These are phyloP conservation scores for Wakefieldia striispora DNA, from an alignment of 768 basidiomycete genomes.

Conservation along the genomic window DNA sequence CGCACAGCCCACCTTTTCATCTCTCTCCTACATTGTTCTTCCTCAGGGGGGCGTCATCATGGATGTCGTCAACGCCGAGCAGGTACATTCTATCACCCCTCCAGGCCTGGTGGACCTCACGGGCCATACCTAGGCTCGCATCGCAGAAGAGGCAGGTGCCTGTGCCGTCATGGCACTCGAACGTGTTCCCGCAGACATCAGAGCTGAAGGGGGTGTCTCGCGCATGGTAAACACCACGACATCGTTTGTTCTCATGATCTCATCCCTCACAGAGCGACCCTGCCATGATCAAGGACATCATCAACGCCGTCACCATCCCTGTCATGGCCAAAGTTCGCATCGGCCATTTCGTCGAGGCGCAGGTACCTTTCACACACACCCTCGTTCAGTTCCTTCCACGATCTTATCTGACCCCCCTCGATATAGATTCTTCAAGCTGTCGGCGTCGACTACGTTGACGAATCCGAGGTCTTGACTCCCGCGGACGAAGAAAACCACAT, in stretches of 20 bases:
- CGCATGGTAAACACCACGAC: constrained; percentile 68
- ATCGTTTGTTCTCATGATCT: neutral
- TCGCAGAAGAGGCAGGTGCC: constrained; percentile 96
- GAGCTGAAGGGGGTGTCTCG: constrained; percentile 88
- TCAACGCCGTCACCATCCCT: constrained; percentile 91
- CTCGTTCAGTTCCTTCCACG: too few species aligned
- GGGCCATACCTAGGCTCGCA: constrained; percentile 63
- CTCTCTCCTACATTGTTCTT: neutral
- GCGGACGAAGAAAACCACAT: constrained; percentile 97
- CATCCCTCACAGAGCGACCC: constrained; percentile 71
- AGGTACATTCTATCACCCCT: constrained; percentile 32
- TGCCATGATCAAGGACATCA: constrained; percentile 94
- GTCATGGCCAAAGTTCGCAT: constrained; percentile 97
- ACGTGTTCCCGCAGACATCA: constrained; percentile 93
- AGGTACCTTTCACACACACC: constrained; percentile 42
- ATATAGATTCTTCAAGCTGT: constrained; percentile 85
- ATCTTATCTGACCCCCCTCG: neutral
- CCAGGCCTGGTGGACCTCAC: constrained; percentile 23
- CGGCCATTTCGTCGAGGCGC: constrained; percentile 97
- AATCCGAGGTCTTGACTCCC: constrained; percentile 91
- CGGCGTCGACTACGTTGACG: constrained; percentile 96
- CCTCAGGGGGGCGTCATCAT: constrained; percentile 83
- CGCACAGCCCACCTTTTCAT: constrained; percentile 6
- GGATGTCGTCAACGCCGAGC: constrained; percentile 87
- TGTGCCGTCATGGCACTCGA: constrained; percentile 98